A percentile compares a stretch with the other conserved stretches of the same genome.
These are phyloP conservation scores for Coemansia sp. DNA, from an alignment of 192 early-diverging fungal genomes.

Conservation along the genomic window DNA sequence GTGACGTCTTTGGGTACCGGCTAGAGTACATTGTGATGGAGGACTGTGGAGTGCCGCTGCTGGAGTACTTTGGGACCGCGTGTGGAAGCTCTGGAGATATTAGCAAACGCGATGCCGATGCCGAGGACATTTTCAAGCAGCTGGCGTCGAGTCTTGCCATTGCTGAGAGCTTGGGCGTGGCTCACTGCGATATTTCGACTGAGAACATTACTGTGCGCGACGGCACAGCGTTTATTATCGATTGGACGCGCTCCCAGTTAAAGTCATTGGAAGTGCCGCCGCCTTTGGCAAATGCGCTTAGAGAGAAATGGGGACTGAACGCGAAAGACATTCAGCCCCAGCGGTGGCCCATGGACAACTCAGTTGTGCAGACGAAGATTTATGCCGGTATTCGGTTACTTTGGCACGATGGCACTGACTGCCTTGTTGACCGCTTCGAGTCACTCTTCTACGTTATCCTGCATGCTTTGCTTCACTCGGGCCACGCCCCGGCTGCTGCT, in stretches of 20 bases:
- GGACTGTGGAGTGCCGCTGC: constrained; percentile 11
- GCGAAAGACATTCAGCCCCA: neutral
- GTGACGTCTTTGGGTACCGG: constrained; percentile 9
- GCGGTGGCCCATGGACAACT: neutral
- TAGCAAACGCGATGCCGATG: neutral
- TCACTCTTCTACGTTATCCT: constrained; percentile 19
- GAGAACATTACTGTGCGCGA: constrained; percentile 14
- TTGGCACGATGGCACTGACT: neutral
- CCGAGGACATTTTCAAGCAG: neutral
- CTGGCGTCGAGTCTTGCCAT: neutral
- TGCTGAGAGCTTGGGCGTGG: constrained; percentile 4
- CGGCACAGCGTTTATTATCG: neutral
- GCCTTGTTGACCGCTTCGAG: constrained; percentile 14
- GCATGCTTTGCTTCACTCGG: neutral
- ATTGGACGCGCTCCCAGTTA: constrained; percentile 18
- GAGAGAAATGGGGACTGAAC: neutral
- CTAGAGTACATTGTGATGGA: constrained; percentile 11
- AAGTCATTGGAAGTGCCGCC: neutral
- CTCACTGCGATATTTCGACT: constrained; percentile 24
- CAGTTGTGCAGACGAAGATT: neutral
- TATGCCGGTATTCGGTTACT: constrained; percentile 14
- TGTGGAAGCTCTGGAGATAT: neutral
- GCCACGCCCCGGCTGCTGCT: neutral
- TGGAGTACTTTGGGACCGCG: neutral
- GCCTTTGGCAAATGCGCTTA: neutral